These are phyloP conservation scores for Logfia minima DNA, from an alignment of 129 eudicot species.

Conservation along the genomic window DNA sequence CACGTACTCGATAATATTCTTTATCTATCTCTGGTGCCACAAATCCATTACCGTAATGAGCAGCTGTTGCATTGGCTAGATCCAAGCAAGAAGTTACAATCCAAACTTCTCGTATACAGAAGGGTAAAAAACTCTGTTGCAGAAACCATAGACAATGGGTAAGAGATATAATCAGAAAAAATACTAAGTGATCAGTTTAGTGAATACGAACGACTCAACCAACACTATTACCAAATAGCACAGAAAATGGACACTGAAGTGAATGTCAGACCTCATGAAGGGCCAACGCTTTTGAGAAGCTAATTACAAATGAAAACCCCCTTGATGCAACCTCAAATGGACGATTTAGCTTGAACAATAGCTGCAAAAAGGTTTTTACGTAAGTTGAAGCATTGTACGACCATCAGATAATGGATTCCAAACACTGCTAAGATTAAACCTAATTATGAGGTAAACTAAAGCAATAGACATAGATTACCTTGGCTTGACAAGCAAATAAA, in stretches of 20 bases:
- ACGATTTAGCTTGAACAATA: slow-evolving; percentile 81
- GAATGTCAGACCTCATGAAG: slow-evolving; percentile 72
- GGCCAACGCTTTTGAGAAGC: slow-evolving; percentile 84
- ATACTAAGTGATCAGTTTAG: neutral
- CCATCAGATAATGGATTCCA: neutral
- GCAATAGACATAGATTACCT: slow-evolving; percentile 45
- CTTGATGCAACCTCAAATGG: slow-evolving; percentile 95
- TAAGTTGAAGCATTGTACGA: slow-evolving; percentile 9
- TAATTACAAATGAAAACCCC: slow-evolving; percentile 80
- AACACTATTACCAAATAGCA: slow-evolving; percentile 30
- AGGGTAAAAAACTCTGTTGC: slow-evolving; percentile 72
- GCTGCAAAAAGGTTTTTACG: slow-evolving; percentile 48
- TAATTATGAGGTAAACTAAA: slow-evolving; percentile 7
- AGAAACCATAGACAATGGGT: slow-evolving; percentile 17
- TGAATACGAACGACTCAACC: slow-evolving; percentile 27
- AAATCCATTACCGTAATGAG: slow-evolving; percentile 63
- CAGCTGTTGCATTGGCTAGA: slow-evolving; percentile 69
- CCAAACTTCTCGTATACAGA: slow-evolving; percentile 97
- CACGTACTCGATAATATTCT: slow-evolving; percentile 95
- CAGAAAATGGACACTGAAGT: slow-evolving; percentile 26
- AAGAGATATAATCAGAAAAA: slow-evolving; percentile 28
- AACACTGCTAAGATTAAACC: neutral
- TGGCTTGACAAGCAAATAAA: slow-evolving; percentile 95
- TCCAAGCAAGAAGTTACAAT: slow-evolving; percentile 86
- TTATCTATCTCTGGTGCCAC: slow-evolving; percentile 83